phyloP scores from a whole-genome alignment of 1,139 yeast species.

The Nematodospora anomalae region DNA sequence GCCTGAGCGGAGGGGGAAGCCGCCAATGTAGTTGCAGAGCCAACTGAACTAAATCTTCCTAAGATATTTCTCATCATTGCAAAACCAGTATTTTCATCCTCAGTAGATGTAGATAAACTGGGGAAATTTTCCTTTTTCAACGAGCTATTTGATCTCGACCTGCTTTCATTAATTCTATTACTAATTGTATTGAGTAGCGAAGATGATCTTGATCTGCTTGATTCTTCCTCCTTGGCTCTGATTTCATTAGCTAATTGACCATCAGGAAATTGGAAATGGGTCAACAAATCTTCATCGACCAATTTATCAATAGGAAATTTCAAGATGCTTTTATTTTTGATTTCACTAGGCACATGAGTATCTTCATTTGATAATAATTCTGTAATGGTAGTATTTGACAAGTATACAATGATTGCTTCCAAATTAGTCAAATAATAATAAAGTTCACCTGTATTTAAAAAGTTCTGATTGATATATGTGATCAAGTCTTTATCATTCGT shows the following conservation, averaged over 20 bases:
- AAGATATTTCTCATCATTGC: constrained; percentile 37
- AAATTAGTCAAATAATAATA: constrained; percentile 44
- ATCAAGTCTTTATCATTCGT: constrained; percentile 33
- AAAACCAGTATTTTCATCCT: constrained; percentile 22
- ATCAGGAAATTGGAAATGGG: constrained; percentile 33
- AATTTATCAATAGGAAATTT: constrained; percentile 23
- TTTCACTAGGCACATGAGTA: constrained; percentile 8
- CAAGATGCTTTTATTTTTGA: constrained; percentile 20
- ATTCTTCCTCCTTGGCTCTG: constrained; percentile 16
- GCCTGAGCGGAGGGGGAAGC: too few species aligned
- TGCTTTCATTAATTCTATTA: constrained; percentile 29
- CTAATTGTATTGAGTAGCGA: constrained; percentile 41
- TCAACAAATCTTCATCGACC: constrained; percentile 34
- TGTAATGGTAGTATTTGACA: constrained; percentile 37
- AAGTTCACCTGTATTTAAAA: constrained; percentile 41
- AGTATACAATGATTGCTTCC: constrained; percentile 42
- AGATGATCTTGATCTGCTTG: constrained; percentile 37
- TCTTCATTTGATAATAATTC: constrained; percentile 24
- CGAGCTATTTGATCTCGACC: constrained; percentile 39
- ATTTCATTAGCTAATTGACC: constrained; percentile 25
- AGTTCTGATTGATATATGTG: constrained; percentile 27
- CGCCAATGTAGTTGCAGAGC: constrained; percentile 13
- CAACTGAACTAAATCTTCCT: constrained; percentile 32
- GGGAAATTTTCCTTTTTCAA: constrained; percentile 32
- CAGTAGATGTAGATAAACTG: constrained; percentile 18